Conservation (phyloP, 371 early-diverging fungal species). For the Blakeslea trispora region DNA sequence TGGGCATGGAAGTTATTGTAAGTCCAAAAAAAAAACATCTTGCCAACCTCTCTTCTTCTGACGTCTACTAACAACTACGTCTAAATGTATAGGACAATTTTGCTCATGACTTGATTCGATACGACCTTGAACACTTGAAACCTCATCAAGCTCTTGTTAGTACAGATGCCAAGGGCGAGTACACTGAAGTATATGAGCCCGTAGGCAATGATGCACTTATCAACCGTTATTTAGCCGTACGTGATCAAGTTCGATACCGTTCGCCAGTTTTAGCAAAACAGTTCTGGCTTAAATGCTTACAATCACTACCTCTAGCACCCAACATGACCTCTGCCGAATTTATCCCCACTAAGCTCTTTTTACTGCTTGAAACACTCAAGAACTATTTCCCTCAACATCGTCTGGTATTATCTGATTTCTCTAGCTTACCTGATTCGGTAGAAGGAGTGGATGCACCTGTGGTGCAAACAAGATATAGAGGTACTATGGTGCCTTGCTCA, state of each 20-base stretch:
- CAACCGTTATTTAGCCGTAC: slow-evolving; percentile 63
- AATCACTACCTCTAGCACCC: slow-evolving; percentile 79
- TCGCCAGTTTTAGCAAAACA: slow-evolving; percentile 64
- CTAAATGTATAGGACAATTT: slow-evolving; percentile 79
- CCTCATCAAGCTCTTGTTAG: slow-evolving; percentile 85
- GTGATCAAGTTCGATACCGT: slow-evolving; percentile 55
- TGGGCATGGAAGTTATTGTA: slow-evolving; percentile 93
- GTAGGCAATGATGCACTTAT: slow-evolving; percentile 76
- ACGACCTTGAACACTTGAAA: slow-evolving; percentile 68
- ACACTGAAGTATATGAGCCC: slow-evolving; percentile 83
- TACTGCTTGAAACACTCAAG: slow-evolving; percentile 75
- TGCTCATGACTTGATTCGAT: slow-evolving; percentile 92
- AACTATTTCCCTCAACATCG: slow-evolving; percentile 85
- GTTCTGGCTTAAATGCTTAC: slow-evolving; percentile 51
- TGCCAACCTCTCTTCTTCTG: no score
- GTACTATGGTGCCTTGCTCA: slow-evolving; percentile 91
- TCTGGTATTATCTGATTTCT: slow-evolving; percentile 91
- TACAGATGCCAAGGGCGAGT: slow-evolving; percentile 80
- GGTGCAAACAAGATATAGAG: slow-evolving; percentile 89
- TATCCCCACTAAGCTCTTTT: slow-evolving; percentile 86
- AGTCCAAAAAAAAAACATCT: no score
- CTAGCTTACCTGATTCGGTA: slow-evolving; percentile 78
- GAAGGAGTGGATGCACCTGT: slow-evolving; percentile 88
- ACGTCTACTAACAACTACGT: not conserved
- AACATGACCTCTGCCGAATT: slow-evolving; percentile 87